These are phyloP conservation scores for Fusarium mexicanum DNA, from an alignment of 2,329 filamentous ascomycete species.

Conservation along the genomic window DNA sequence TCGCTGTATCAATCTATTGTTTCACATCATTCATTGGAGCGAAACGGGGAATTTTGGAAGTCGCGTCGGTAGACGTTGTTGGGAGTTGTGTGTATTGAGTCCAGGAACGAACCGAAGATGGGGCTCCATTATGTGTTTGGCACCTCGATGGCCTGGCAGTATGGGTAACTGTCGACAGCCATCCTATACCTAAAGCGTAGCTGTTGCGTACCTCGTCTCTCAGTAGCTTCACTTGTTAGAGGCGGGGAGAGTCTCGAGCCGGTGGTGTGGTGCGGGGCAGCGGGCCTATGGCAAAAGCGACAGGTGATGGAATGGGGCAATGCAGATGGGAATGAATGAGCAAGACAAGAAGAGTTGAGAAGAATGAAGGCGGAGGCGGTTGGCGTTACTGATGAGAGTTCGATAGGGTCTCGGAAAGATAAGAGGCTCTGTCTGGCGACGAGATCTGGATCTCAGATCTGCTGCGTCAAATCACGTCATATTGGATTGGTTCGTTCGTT, in stretches of 20 bases:
- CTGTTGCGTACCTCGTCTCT: constrained; percentile 9
- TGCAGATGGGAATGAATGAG: constrained; percentile 26
- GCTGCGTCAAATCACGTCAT: background rate
- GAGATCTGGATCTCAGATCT: constrained; percentile 8
- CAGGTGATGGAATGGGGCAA: constrained; percentile 30
- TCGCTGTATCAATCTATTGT: background rate
- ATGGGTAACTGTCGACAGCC: constrained; percentile 1
- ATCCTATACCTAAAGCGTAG: constrained; percentile 37
- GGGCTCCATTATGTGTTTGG: constrained; percentile 7
- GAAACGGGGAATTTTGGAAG: constrained; percentile 13
- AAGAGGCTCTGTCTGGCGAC: background rate
- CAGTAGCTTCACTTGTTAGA: constrained; percentile 15
- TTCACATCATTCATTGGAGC: background rate
- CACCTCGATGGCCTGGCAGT: constrained; percentile 3
- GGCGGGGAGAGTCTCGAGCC: constrained; percentile 32
- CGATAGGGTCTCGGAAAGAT: background rate
- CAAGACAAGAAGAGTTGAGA: constrained; percentile 12
- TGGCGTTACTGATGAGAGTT: constrained; percentile 4
- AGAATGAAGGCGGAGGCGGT: constrained; percentile 33
- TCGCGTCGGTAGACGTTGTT: background rate
- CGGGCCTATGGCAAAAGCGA: constrained; percentile 25
- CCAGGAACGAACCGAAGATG: constrained; percentile 4
- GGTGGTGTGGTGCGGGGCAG: constrained; percentile 22
- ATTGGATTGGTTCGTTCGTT: background rate
- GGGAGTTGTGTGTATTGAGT: background rate